Percentiles rank a stretch among this genome's conserved stretches.
These are phyloP conservation scores for Candida corydali DNA, from an alignment of 805 yeast genomes.

Conservation along the genomic window DNA sequence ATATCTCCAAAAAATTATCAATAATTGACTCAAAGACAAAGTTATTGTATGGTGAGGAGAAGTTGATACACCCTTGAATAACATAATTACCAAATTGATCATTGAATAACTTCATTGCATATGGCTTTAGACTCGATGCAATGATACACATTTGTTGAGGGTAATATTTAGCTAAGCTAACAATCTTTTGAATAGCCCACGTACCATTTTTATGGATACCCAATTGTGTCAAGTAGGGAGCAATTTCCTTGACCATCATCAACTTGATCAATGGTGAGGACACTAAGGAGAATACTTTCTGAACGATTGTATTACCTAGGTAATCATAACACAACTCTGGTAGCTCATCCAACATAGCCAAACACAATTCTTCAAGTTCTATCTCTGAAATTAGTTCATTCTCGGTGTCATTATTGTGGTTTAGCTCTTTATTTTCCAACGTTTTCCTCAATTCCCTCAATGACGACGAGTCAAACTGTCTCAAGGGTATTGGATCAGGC, in stretches of 20 bases:
- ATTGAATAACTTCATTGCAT: slow-evolving; percentile 78
- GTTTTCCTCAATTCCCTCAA: slow-evolving; percentile 79
- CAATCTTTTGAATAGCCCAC: slow-evolving; percentile 98
- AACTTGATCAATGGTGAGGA: slow-evolving; percentile 65
- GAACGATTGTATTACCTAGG: slow-evolving; percentile 93
- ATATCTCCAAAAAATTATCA: slow-evolving; percentile 72
- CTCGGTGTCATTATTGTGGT: slow-evolving; percentile 2
- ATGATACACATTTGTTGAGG: slow-evolving; percentile 53
- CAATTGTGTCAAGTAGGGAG: slow-evolving; percentile 81
- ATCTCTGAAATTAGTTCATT: slow-evolving; percentile 30
- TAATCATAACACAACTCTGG: slow-evolving; percentile 92
- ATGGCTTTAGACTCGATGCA: slow-evolving; percentile 68
- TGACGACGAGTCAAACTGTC: slow-evolving; percentile 84
- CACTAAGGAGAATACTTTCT: slow-evolving; percentile 74
- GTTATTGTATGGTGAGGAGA: slow-evolving; percentile 84
- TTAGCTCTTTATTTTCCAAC: slow-evolving; percentile 31
- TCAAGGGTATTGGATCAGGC: slow-evolving; percentile 64
- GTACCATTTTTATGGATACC: slow-evolving; percentile 98
- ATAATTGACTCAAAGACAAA: slow-evolving; percentile 83
- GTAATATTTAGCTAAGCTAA: slow-evolving; percentile 60
- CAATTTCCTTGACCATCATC: slow-evolving; percentile 72
- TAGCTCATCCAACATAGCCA: slow-evolving; percentile 81
- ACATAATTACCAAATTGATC: slow-evolving; percentile 98
- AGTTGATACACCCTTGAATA: slow-evolving; percentile 87
- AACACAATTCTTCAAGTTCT: slow-evolving; percentile 76